Percentiles rank a stretch among this genome's conserved stretches.
Evolutionary conservation across 2,329 filamentous ascomycete genomes (phyloP).

Genomic region (Ascomycota sp.): DNA sequence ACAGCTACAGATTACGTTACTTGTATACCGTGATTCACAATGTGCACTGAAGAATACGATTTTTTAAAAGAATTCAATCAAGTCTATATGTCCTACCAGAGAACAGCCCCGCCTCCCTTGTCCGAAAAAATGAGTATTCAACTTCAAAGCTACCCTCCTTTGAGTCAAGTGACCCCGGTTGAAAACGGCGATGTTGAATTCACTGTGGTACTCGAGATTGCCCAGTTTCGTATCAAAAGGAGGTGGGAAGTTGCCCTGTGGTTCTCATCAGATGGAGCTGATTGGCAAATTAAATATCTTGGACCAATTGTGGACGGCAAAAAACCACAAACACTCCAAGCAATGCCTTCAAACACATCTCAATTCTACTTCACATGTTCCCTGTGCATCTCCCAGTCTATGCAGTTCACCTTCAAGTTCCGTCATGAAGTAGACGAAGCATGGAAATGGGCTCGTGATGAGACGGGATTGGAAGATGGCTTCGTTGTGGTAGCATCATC

Average conservation of each 20-base stretch:
- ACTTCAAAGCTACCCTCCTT: conserved; percentile 41
- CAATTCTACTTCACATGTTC: conserved; percentile 33
- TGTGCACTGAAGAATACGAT: conserved; percentile 11
- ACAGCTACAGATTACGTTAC: too few relatives aligned
- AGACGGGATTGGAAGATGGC: conserved; percentile 42
- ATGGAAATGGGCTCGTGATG: conserved; percentile 55
- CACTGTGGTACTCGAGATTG: conserved; percentile 49
- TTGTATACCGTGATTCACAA: conserved; percentile 1
- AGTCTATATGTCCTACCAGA: conserved; percentile 17
- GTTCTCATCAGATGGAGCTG: conserved; percentile 38
- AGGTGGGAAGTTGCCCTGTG: conserved; percentile 58
- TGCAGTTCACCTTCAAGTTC: conserved; percentile 55
- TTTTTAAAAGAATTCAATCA: conserved; percentile 17
- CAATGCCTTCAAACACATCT: conserved; percentile 5
- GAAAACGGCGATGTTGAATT: conserved; percentile 31
- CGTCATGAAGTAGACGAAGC: conserved; percentile 26
- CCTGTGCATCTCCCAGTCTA: conserved; percentile 23
- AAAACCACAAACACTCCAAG: conserved; percentile 30
- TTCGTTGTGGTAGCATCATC: conserved; percentile 26
- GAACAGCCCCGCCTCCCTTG: conserved; percentile 8
- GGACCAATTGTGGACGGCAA: conserved; percentile 6
- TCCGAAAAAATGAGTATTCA: conserved; percentile 15
- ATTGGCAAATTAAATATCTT: conserved; percentile 32
- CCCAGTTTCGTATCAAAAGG: conserved; percentile 28
- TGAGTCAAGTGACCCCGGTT: conserved; percentile 54